A percentile compares a stretch with the other conserved stretches of the same genome.
phyloP scores from a whole-genome alignment of 441 rosid species.

The Manihot esculenta region DNA sequence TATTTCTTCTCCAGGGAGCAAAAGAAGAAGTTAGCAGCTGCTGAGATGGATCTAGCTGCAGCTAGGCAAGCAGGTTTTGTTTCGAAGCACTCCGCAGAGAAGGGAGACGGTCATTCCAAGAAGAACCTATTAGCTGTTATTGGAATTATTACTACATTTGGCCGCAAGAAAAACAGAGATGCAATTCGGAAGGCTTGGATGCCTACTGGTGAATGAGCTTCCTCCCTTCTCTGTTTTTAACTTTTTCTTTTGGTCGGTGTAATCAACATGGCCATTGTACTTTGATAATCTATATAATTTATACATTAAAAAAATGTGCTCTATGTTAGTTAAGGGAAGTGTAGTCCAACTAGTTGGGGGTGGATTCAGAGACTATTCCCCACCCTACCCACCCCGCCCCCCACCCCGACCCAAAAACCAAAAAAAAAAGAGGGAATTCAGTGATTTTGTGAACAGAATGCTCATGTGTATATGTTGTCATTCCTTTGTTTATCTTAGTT shows the following conservation, averaged over 20 bases:
- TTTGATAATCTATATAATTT: neutral
- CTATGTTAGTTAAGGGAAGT: neutral
- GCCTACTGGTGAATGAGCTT: constrained; percentile 38
- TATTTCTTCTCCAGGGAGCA: constrained; percentile 60
- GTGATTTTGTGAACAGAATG: neutral
- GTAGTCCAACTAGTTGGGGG: neutral
- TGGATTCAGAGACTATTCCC: too few species aligned
- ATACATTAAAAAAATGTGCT: neutral
- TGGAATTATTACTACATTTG: constrained; percentile 72
- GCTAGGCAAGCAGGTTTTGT: constrained; percentile 68
- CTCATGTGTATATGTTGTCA: neutral
- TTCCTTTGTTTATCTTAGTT: neutral
- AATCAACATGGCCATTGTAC: neutral
- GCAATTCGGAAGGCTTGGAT: constrained; percentile 93
- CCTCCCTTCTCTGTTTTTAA: neutral
- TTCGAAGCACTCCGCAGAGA: constrained; percentile 34
- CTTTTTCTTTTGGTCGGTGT: neutral
- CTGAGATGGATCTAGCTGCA: constrained; percentile 63
- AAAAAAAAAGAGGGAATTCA: neutral
- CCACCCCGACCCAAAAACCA: too few species aligned
- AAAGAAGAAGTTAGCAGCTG: constrained; percentile 59
- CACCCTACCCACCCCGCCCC: too few species aligned
- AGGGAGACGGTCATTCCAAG: constrained; percentile 35
- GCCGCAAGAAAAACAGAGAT: constrained; percentile 71
- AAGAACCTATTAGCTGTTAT: constrained; percentile 65